Conservation (phyloP, 2,329 filamentous ascomycete genomes). For the Rutstroemia sp. region DNA sequence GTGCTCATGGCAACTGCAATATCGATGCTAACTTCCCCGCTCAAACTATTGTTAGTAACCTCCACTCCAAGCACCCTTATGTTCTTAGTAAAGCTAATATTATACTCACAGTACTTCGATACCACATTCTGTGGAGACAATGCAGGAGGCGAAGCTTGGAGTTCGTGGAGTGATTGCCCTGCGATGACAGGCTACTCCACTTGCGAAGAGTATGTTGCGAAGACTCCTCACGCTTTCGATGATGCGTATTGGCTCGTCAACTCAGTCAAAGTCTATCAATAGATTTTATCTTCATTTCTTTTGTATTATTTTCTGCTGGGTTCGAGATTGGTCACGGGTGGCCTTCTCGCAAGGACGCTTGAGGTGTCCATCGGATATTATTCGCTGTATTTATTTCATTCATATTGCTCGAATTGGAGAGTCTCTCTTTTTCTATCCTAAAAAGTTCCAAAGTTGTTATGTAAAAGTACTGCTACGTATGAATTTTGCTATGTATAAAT, state of each 20-base stretch:
- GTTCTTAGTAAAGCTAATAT: not conserved
- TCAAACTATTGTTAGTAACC: constrained; percentile 55
- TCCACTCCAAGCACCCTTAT: not conserved
- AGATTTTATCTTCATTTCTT: not conserved
- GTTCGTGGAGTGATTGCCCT: constrained; percentile 39
- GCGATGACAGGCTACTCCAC: constrained; percentile 56
- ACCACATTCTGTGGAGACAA: constrained; percentile 83
- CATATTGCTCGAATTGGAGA: not conserved
- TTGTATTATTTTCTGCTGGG: not conserved
- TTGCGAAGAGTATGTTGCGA: constrained; percentile 65
- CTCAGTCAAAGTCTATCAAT: constrained; percentile 57
- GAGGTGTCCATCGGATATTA: no score
- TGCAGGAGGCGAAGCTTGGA: constrained; percentile 52
- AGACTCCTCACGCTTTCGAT: constrained; percentile 61
- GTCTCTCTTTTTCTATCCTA: no score
- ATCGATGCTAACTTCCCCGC: constrained; percentile 61
- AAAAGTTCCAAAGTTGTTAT: not conserved
- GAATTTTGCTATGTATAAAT: not conserved
- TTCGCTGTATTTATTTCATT: not conserved
- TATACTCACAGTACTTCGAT: constrained; percentile 44
- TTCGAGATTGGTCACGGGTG: no score
- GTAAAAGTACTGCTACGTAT: not conserved
- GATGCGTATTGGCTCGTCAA: constrained; percentile 75
- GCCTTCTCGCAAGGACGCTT: no score
- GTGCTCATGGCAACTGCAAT: constrained; percentile 49